A percentile compares a stretch with the other conserved stretches of the same genome.
Evolutionary conservation across 2,329 filamentous ascomycete species (phyloP).

Genomic region (Botrytis byssoidea): DNA sequence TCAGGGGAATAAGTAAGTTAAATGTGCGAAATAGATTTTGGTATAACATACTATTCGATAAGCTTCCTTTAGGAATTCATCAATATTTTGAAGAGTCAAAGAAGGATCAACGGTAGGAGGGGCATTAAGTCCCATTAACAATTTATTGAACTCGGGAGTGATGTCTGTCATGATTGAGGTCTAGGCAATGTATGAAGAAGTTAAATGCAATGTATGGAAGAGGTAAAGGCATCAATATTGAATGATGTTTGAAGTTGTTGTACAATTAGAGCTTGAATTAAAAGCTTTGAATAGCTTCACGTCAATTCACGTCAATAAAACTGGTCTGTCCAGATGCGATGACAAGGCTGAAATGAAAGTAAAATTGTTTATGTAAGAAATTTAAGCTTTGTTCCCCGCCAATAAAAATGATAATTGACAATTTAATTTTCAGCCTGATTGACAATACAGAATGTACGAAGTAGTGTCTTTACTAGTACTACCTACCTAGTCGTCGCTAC

Average conservation of each 20-base stretch:
- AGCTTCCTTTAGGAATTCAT: slow-evolving; percentile 90
- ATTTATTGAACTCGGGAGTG: slow-evolving; percentile 66
- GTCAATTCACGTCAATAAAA: background rate
- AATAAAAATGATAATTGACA: background rate
- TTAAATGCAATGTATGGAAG: too few species aligned
- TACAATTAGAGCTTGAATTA: background rate
- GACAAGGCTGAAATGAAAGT: slow-evolving; percentile 4
- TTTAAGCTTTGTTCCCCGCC: background rate
- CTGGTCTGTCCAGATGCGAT: background rate
- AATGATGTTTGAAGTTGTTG: background rate
- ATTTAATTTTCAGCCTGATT: background rate
- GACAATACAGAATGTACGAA: background rate
- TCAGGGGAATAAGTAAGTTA: slow-evolving; percentile 28
- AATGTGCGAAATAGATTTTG: slow-evolving; percentile 19
- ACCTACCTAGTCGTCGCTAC: too few species aligned
- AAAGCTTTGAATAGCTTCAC: background rate
- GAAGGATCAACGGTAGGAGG: slow-evolving; percentile 43
- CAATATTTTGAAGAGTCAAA: slow-evolving; percentile 53
- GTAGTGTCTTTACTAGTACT: background rate
- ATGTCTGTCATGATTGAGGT: slow-evolving; percentile 54
- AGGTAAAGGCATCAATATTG: background rate
- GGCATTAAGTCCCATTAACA: slow-evolving; percentile 60
- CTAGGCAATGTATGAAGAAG: too few species aligned
- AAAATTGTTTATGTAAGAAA: background rate
- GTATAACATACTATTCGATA: slow-evolving; percentile 73